Evolutionary conservation across 306 rosid species (phyloP).

Genomic region (Fagus sylvatica): DNA sequence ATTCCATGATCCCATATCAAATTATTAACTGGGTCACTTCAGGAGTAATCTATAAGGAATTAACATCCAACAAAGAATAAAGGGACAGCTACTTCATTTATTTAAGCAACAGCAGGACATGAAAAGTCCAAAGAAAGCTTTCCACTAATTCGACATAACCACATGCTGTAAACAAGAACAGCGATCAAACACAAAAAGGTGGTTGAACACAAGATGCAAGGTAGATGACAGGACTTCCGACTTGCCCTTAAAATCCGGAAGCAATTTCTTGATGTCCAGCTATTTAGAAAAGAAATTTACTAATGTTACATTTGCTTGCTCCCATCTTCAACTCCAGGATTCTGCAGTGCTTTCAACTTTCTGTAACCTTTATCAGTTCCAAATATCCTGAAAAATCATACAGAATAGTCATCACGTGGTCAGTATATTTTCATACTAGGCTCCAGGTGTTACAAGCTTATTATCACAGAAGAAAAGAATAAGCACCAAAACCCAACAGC

Average conservation of each 20-base stretch:
- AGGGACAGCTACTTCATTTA: constrained; percentile 25
- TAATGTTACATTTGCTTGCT: constrained; percentile 40
- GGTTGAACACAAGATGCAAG: constrained; percentile 19
- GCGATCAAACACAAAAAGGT: constrained; percentile 35
- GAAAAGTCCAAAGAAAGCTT: constrained; percentile 29
- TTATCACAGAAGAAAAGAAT: background rate
- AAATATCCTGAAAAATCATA: constrained; percentile 42
- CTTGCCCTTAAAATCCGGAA: constrained; percentile 25
- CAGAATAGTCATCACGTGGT: background rate
- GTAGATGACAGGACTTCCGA: constrained; percentile 29
- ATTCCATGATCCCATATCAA: constrained; percentile 2
- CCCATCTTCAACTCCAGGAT: constrained; percentile 40
- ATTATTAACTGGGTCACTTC: background rate
- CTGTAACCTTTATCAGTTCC: constrained; percentile 58
- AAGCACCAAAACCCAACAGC: background rate
- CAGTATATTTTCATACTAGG: background rate
- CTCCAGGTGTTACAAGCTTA: background rate
- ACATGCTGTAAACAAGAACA: constrained; percentile 30
- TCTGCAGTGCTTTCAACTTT: constrained; percentile 48
- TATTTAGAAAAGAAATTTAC: constrained; percentile 11
- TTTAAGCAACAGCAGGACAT: constrained; percentile 27
- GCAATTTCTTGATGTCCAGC: constrained; percentile 30
- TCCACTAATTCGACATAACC: constrained; percentile 21
- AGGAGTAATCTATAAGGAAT: background rate
- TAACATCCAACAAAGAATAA: constrained; percentile 5